phyloP scores from a whole-genome alignment of 2,329 filamentous ascomycete genomes.

The Penicillium glabrum region DNA sequence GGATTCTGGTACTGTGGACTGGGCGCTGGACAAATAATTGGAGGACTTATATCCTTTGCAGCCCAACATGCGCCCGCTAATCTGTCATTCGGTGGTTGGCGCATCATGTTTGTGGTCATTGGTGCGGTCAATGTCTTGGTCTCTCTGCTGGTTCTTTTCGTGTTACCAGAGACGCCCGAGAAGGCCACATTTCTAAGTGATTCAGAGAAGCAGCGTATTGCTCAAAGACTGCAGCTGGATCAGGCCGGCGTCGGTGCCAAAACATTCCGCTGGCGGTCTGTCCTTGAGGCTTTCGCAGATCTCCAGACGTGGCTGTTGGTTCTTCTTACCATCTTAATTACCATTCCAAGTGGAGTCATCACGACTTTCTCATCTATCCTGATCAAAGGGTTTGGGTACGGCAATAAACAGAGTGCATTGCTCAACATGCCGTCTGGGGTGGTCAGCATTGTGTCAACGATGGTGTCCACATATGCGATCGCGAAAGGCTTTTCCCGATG shows the following conservation, averaged over 20 bases:
- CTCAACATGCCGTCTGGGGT: slow-evolving; percentile 48
- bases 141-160: slow-evolving; percentile 18
- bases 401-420: slow-evolving; percentile 42
- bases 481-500: slow-evolving; percentile 41
- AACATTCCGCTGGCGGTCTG: slow-evolving; percentile 22
- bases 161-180: slow-evolving; percentile 21
- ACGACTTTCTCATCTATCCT: slow-evolving; percentile 48
- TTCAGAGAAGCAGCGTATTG: slow-evolving; percentile 17
- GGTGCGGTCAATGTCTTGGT: slow-evolving; percentile 25
- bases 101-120: slow-evolving; percentile 31
- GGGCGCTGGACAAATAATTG: slow-evolving; percentile 30
- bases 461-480: slow-evolving; percentile 40
- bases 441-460: slow-evolving; percentile 39
- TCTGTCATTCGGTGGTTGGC: slow-evolving; percentile 24
- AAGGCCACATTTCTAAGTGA: slow-evolving; percentile 25
- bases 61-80: slow-evolving; percentile 25
- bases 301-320: slow-evolving; percentile 23
- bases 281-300: slow-evolving; percentile 20
- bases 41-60: slow-evolving; percentile 29
- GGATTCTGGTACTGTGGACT: slow-evolving; percentile 32
- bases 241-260: slow-evolving; percentile 23
- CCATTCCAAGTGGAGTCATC: slow-evolving; percentile 47
- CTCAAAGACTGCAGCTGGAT: slow-evolving; percentile 18
- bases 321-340: slow-evolving; percentile 33
- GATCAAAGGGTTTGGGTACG: slow-evolving; percentile 44